Evolutionary conservation across 176 grass and related monocot genomes (phyloP).

Genomic region (Chrysopogon serrulatus): DNA sequence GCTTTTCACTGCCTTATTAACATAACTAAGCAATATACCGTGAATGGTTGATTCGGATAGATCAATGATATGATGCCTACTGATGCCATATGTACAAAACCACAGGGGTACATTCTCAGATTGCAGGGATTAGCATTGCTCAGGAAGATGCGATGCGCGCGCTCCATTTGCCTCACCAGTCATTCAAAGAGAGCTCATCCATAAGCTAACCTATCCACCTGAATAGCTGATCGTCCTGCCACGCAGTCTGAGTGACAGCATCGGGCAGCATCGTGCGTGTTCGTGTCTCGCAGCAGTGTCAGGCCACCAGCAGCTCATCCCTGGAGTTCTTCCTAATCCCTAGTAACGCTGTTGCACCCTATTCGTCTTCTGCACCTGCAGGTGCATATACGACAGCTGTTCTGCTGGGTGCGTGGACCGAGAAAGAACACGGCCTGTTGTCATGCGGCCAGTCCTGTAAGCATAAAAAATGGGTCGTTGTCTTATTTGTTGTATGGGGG

Average conservation of each 20-base stretch:
- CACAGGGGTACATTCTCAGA: background rate
- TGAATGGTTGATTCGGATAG: background rate
- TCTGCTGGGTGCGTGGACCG: constrained; percentile 78
- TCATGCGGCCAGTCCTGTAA: constrained; percentile 80
- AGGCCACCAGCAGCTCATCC: background rate
- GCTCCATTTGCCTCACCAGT: constrained; percentile 2
- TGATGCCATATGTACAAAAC: constrained; percentile 15
- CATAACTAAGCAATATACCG: background rate
- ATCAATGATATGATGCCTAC: background rate
- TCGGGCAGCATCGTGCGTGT: background rate
- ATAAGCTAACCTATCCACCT: constrained; percentile 11
- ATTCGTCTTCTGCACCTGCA: background rate
- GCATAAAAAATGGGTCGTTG: background rate
- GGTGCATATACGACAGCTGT: constrained; percentile 79
- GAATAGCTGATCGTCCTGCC: background rate
- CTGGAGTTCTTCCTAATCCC: background rate
- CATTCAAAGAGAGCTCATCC: background rate
- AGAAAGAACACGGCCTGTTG: constrained; percentile 73
- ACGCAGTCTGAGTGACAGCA: background rate
- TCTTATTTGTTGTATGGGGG: background rate
- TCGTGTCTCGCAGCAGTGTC: background rate
- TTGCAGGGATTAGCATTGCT: too few relatives aligned
- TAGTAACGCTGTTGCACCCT: background rate
- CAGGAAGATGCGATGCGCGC: background rate
- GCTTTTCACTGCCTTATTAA: background rate